These are phyloP conservation scores for Dactylonectria estremocensis DNA, from an alignment of 2,329 filamentous ascomycete species.

Conservation along the genomic window DNA sequence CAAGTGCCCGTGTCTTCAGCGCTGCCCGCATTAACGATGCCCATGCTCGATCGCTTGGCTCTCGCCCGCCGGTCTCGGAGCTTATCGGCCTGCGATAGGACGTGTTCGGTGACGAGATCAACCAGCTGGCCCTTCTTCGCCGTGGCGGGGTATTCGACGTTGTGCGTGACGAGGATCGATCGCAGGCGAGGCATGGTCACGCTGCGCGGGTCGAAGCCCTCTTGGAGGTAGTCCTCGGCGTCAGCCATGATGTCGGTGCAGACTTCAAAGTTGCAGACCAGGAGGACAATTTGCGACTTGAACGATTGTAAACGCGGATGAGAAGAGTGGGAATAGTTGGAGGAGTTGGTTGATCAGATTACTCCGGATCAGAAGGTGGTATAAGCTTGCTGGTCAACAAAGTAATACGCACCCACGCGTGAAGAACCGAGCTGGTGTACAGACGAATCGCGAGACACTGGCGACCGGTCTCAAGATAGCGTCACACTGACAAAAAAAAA, in stretches of 20 bases:
- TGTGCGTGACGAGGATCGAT: slow-evolving; percentile 91
- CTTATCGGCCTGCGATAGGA: slow-evolving; percentile 84
- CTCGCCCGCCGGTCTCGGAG: slow-evolving; percentile 82
- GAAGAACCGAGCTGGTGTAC: background rate
- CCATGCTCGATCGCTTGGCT: slow-evolving; percentile 88
- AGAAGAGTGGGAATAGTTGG: background rate
- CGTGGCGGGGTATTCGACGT: slow-evolving; percentile 86
- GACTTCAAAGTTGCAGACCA: slow-evolving; percentile 28
- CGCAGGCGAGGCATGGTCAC: slow-evolving; percentile 91
- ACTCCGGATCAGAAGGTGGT: slow-evolving; percentile 26
- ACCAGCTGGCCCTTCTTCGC: slow-evolving; percentile 94
- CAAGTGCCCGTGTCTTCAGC: slow-evolving; percentile 76
- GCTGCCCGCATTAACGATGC: slow-evolving; percentile 80
- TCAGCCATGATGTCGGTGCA: slow-evolving; percentile 68
- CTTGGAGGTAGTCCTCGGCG: slow-evolving; percentile 86
- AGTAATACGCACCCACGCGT: slow-evolving; percentile 24
- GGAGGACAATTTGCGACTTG: slow-evolving; percentile 18
- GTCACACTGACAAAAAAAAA: slow-evolving; percentile 14
- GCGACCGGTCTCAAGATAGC: slow-evolving; percentile 7
- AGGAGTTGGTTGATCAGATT: slow-evolving; percentile 24
- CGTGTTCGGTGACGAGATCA: slow-evolving; percentile 83
- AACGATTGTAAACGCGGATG: slow-evolving; percentile 34
- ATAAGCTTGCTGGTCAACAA: slow-evolving; percentile 37
- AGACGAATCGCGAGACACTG: background rate
- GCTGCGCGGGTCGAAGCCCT: slow-evolving; percentile 86